Conservation (phyloP, 129 eudicot genomes). For the Flaveria ramosissima region DNA sequence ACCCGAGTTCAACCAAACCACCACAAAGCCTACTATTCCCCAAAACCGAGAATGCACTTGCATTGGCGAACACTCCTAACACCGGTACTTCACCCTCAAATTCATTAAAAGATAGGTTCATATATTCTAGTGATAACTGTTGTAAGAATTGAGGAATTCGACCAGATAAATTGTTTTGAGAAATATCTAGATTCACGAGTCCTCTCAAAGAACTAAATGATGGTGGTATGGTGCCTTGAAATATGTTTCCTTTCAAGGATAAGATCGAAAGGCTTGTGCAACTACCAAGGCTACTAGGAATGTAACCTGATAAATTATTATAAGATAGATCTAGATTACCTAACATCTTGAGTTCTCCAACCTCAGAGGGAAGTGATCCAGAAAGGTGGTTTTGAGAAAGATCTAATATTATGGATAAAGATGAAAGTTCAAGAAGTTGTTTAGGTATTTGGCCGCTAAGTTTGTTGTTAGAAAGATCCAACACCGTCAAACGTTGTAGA, state of each 20-base stretch:
- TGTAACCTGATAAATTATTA: conserved; percentile 13
- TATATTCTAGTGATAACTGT: not conserved
- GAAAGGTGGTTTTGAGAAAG: conserved; percentile 1
- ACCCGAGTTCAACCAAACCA: conserved; percentile 30
- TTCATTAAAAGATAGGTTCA: conserved; percentile 38
- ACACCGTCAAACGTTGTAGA: not conserved
- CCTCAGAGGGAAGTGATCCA: conserved; percentile 22
- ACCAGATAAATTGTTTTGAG: conserved; percentile 39
- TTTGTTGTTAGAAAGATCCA: not conserved
- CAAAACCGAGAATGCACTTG: conserved; percentile 3
- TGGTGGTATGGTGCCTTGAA: conserved; percentile 19
- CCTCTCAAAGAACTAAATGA: conserved; percentile 31
- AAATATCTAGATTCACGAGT: conserved; percentile 21
- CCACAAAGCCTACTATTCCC: conserved; percentile 46
- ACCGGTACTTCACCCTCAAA: conserved; percentile 39
- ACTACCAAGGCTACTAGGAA: conserved; percentile 26
- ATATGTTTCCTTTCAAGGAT: conserved; percentile 3
- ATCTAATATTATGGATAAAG: not conserved
- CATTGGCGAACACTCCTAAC: conserved; percentile 28
- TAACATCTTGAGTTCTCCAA: conserved; percentile 20
- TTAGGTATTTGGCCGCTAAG: conserved; percentile 20
- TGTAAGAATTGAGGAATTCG: conserved; percentile 31
- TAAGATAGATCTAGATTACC: conserved; percentile 7
- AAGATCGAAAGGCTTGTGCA: conserved; percentile 25
- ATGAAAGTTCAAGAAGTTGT: conserved; percentile 16